phyloP scores from a whole-genome alignment of 306 rosid species.

The Elaeagnus macrophylla region DNA sequence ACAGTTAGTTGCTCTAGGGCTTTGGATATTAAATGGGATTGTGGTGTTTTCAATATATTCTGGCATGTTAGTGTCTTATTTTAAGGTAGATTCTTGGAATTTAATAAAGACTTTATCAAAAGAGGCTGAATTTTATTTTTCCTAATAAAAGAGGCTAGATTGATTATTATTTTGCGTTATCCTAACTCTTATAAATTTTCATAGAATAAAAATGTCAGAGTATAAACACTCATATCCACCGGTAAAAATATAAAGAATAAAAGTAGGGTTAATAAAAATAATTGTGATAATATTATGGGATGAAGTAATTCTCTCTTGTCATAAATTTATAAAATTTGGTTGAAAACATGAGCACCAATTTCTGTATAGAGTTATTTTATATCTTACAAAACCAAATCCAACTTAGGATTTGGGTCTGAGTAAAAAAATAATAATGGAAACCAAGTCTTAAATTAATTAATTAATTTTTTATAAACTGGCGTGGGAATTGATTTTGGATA shows the following conservation, averaged over 20 bases:
- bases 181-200: too few relatives aligned
- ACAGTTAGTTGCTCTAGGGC: slow-evolving; percentile 31
- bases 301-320: slow-evolving; percentile 8
- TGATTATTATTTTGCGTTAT: too few relatives aligned
- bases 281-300: slow-evolving; percentile 16
- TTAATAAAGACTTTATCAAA: slow-evolving; percentile 6
- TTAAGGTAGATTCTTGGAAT: slow-evolving; percentile 39
- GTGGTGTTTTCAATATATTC: slow-evolving; percentile 44
- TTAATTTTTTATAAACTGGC: not conserved
- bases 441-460: slow-evolving; percentile 25
- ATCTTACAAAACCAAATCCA: slow-evolving; percentile 52
- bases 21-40: slow-evolving; percentile 23
- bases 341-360: slow-evolving; percentile 43
- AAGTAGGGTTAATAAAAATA: slow-evolving; percentile 12
- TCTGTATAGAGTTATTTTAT: slow-evolving; percentile 46
- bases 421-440: slow-evolving; percentile 18
- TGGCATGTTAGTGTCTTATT: slow-evolving; percentile 28
- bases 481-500: too few relatives aligned
- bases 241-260: slow-evolving; percentile 18
- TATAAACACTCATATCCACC: too few relatives aligned
- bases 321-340: slow-evolving; percentile 38
- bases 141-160: too few relatives aligned
- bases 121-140: too few relatives aligned
- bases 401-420: slow-evolving; percentile 71
- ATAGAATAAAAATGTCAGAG: too few relatives aligned